Conservation (phyloP, 1,284 basidiomycete genomes). For the Pseudozyma sp. region DNA sequence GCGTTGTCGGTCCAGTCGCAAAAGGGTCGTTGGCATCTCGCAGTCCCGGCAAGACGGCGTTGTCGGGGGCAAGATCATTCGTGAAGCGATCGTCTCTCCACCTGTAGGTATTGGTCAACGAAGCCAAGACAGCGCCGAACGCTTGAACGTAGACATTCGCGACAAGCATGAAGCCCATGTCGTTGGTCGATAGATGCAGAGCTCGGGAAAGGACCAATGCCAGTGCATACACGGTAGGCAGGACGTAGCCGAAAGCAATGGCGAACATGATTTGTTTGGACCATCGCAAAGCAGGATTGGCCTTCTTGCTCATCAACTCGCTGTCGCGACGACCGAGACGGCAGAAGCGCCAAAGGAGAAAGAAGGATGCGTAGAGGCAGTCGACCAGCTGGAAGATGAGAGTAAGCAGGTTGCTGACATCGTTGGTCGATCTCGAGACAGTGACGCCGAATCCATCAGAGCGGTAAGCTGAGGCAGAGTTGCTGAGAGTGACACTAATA, state of each 20-base stretch:
- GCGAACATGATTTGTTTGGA: slow-evolving; percentile 44
- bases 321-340: slow-evolving; percentile 43
- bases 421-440: slow-evolving; percentile 29
- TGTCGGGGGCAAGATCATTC: slow-evolving; percentile 39
- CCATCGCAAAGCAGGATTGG: slow-evolving; percentile 14
- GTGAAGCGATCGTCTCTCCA: slow-evolving; percentile 57
- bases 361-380: slow-evolving; percentile 39
- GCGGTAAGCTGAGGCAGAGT: slow-evolving; percentile 11
- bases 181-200: slow-evolving; percentile 18
- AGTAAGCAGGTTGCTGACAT: slow-evolving; percentile 36
- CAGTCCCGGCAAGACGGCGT: slow-evolving; percentile 41
- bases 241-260: slow-evolving; percentile 44
- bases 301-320: slow-evolving; percentile 41
- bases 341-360: slow-evolving; percentile 50
- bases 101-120: slow-evolving; percentile 37
- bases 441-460: slow-evolving; percentile 20
- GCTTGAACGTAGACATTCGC: slow-evolving; percentile 55
- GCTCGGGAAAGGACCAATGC: slow-evolving; percentile 39
- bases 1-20: slow-evolving; percentile 3
- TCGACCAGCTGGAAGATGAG: slow-evolving; percentile 51
- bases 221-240: slow-evolving; percentile 46
- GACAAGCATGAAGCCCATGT: slow-evolving; percentile 56
- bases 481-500: slow-evolving; percentile 39
- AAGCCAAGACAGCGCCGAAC: slow-evolving; percentile 49
- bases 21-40: slow-evolving; percentile 26